Conservation (phyloP, 768 basidiomycete genomes). For the Rhodotorula sphaerocarpa region DNA sequence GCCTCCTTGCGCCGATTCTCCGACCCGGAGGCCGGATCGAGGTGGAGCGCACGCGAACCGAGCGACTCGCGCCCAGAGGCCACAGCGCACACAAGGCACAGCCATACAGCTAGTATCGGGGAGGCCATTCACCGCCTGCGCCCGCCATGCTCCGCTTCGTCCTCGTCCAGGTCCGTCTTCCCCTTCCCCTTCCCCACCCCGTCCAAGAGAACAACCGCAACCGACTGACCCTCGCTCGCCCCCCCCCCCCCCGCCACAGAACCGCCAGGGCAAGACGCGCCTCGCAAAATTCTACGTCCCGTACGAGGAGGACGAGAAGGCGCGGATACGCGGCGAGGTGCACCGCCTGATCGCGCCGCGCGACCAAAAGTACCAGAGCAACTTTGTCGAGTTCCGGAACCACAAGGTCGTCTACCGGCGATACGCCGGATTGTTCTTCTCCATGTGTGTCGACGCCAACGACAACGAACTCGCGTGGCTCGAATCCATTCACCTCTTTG, state of each 20-base stretch:
- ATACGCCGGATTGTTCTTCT: constrained; percentile 96
- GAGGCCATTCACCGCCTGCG: no score
- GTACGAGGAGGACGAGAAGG: constrained; percentile 98
- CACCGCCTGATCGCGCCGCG: constrained; percentile 90
- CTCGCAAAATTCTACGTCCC: constrained; percentile 92
- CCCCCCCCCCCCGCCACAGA: constrained; percentile 52
- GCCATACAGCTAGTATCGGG: no score
- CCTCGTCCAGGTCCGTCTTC: constrained; percentile 68
- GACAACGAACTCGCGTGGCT: constrained; percentile 97
- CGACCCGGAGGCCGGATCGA: no score
- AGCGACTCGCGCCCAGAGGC: no score
- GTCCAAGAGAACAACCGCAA: not conserved
- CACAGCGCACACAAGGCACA: no score
- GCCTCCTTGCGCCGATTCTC: no score
- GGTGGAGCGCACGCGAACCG: no score
- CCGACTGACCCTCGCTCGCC: no score
- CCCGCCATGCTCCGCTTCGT: constrained; percentile 89
- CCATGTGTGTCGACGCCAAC: constrained; percentile 92
- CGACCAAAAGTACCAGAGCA: constrained; percentile 98
- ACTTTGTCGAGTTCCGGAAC: constrained; percentile 99
- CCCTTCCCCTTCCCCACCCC: not conserved
- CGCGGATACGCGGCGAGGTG: constrained; percentile 84
- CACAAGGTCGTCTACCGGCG: constrained; percentile 96
- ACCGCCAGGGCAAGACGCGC: constrained; percentile 95
- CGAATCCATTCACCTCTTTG: constrained; percentile 96